These are phyloP conservation scores for Calocera cornea DNA, from an alignment of 768 basidiomycete species.

Conservation along the genomic window DNA sequence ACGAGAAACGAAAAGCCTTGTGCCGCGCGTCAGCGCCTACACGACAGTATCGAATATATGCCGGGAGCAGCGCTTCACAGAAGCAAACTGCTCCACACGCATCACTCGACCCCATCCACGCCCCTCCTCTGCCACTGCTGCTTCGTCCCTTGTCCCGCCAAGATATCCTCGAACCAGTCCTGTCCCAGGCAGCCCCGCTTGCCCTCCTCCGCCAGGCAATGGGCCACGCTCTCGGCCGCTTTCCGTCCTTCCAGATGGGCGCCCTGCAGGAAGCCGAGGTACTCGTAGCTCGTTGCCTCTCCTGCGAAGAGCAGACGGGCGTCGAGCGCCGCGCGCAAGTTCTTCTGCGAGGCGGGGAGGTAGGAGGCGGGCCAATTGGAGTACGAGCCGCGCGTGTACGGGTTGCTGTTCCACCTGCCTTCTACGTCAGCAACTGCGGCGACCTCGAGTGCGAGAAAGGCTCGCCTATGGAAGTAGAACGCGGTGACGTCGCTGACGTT, in stretches of 20 bases:
- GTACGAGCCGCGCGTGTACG: conserved; percentile 46
- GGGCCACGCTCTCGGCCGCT: neutral
- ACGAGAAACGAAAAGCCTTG: too few species aligned
- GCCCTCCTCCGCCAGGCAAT: neutral
- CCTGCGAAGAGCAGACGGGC: conserved; percentile 47
- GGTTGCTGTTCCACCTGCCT: conserved; percentile 37
- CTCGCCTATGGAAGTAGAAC: conserved; percentile 34
- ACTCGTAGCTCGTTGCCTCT: conserved; percentile 44
- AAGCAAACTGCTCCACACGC: neutral
- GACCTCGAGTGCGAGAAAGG: neutral
- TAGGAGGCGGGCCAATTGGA: conserved; percentile 60
- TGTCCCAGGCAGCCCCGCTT: neutral
- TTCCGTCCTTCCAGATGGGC: neutral
- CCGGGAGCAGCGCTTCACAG: neutral
- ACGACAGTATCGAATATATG: too few species aligned
- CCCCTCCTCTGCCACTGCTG: neutral
- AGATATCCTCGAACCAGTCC: neutral
- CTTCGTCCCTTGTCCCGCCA: neutral
- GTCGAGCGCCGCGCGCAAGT: conserved; percentile 35
- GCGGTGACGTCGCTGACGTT: conserved; percentile 36
- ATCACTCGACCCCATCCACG: neutral
- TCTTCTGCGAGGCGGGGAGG: conserved; percentile 8
- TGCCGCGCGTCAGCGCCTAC: too few species aligned
- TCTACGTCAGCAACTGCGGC: neutral
- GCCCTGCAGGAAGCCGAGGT: conserved; percentile 16